These are phyloP conservation scores for Cercospora berteroae DNA, from an alignment of 2,329 filamentous ascomycete species.

Conservation along the genomic window DNA sequence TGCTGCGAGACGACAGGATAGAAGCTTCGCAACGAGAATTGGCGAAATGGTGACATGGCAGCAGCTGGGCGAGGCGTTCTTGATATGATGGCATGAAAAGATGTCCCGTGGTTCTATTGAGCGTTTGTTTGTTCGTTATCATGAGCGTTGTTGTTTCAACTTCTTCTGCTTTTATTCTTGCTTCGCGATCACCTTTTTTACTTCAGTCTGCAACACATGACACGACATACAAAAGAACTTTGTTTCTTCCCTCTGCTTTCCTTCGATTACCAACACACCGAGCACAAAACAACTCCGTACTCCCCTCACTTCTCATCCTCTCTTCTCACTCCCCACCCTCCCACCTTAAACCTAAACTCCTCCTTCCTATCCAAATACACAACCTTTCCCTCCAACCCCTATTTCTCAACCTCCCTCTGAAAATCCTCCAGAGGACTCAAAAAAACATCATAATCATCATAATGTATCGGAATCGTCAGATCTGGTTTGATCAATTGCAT, in stretches of 20 bases:
- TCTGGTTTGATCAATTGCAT: constrained; percentile 60
- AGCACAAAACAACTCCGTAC: too few relatives aligned
- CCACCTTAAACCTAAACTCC: constrained; percentile 55
- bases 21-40: not conserved
- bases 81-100: not conserved
- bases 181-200: not conserved
- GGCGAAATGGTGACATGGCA: not conserved
- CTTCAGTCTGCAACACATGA: not conserved
- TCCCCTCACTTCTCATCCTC: not conserved
- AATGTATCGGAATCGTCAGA: constrained; percentile 63
- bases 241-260: too few relatives aligned
- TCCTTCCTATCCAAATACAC: constrained; percentile 62
- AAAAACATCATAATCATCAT: constrained; percentile 64
- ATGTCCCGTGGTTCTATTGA: not conserved
- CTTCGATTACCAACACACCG: too few relatives aligned
- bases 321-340: not conserved
- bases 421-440: constrained; percentile 60
- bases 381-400: constrained; percentile 53
- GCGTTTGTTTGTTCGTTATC: not conserved
- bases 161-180: not conserved
- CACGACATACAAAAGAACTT: not conserved
- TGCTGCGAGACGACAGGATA: constrained; percentile 12
- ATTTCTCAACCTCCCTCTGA: constrained; percentile 54
- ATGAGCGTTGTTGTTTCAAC: not conserved
- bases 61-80: not conserved